Base-by-base conservation (phyloP, 345 rosid genomes). In the Schrenkiella parvula region DNA sequence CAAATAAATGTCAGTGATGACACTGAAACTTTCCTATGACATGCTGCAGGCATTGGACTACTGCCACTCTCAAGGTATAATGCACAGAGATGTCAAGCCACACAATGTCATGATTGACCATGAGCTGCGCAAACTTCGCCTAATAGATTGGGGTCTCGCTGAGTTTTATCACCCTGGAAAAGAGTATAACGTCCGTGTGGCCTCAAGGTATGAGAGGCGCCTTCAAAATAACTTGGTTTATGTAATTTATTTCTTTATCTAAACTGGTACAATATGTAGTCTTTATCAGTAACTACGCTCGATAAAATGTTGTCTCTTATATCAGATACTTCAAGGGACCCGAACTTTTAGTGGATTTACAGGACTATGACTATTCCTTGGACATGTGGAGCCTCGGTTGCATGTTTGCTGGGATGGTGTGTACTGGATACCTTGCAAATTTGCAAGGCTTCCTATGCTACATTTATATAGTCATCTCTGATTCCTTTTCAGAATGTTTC, bases 331-430 rank as follows among this genome's bases (percentile, higher is more conserved):
- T 92, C 75, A 95, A 95, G 83, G 99, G 99, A 22, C 99, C 99
- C 0, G 99, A 95, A 71, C 97, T 95, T 69, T 83, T 92, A 17
- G 96, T 92, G 61, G 98, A 92, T 82, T 83, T 95, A 53, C 98
- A 88, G 78, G 99, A 92, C 83, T 95, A 95, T 80, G 99, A 95
- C 83, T 95, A 95, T 82, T 95, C 99, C 29, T 81, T 92, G 82
- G 99, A 92, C 78, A 92, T 95, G 96, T 95, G 99, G 99, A 95
- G 99, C 87, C 98, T 95, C 9, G 99, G 98, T 19, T 95, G 99
- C 75, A 95, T 92, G 99, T 90, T 95, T 83, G 98, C 98, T 29
- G 99, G 99, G 75, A 95, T 95, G 99, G 99, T 95, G 71, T 80
- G 90, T 66, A 56, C 57, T 95, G 70, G 78, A 88, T 68, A 57